A percentile compares a stretch with the other conserved stretches of the same genome.
Conservation (phyloP, 2,329 filamentous ascomycete species). For the Sclerotinia trifoliorum region DNA sequence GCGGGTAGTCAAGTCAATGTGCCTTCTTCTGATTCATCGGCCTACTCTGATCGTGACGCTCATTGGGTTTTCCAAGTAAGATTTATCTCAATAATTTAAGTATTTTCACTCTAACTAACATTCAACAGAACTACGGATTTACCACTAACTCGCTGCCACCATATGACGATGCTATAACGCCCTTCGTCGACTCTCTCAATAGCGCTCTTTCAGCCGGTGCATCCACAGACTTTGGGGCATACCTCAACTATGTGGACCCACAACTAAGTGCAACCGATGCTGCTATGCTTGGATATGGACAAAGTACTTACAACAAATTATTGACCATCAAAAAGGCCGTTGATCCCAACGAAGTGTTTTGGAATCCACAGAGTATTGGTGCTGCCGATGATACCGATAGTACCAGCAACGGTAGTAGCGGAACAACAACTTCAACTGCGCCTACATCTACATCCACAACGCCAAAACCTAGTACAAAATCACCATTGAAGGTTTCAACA, state of each 20-base stretch:
- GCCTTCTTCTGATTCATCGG: constrained; percentile 11
- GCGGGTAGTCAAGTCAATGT: constrained; percentile 24
- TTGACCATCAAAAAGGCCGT: constrained; percentile 15
- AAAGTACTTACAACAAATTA: constrained; percentile 22
- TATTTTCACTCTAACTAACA: not conserved
- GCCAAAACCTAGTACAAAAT: not conserved
- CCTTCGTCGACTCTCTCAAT: constrained; percentile 24
- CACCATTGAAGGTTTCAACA: constrained; percentile 1
- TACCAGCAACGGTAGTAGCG: not conserved
- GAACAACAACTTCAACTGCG: not conserved
- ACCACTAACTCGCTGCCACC: constrained; percentile 17
- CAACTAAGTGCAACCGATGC: constrained; percentile 12
- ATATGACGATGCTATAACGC: constrained; percentile 11
- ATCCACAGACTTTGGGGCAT: constrained; percentile 25
- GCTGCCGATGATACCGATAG: not conserved
- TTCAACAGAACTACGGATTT: constrained; percentile 23
- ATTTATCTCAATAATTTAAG: not conserved
- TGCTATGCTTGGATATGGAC: constrained; percentile 15
- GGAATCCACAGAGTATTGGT: constrained; percentile 26
- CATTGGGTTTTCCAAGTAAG: constrained; percentile 25
- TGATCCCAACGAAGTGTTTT: constrained; percentile 24
- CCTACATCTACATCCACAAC: not conserved
- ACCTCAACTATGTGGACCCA: constrained; percentile 26
- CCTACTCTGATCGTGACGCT: constrained; percentile 25
- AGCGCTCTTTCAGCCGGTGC: constrained; percentile 26